Evolutionary conservation across 768 basidiomycete genomes (phyloP), one percentile per base, ranked within the genome.

Genomic region (Mycena albidolilacea): DNA sequence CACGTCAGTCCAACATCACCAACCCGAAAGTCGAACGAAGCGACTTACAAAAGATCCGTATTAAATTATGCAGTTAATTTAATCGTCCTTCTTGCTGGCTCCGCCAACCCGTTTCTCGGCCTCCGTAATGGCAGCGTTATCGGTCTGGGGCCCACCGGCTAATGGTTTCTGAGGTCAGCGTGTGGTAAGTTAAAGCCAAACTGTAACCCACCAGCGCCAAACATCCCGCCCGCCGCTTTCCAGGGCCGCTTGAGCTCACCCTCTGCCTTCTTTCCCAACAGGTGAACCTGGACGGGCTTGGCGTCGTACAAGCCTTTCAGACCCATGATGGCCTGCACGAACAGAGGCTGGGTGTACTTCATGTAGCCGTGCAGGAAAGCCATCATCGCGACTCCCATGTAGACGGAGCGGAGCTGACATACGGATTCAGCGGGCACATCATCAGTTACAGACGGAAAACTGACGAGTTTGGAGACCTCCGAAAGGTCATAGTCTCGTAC

Each of bases 301-400:
- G 94, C 92, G 78, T 98, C 97, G 82, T 93, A 95, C 38, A 97
- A 82, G 55, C 88, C 89, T 87, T 99, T 99, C 79, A 98, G 69
- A n/a, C 95, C 95, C 96, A 97, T 98, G 76, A 99, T 89, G 14
- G 90, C 90, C 82, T 98, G 97, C 76, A 98, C 93, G 85, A 98
- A 97, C 76, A 99, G 90, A 8, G 97, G 97, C 80, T 97, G 97
- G 8, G 96, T 97, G 89, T 95, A 98, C 81, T 94, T 91, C 85
- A 99, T 86, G 89, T 98, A 99, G 64, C 93, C 73, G 85, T 99
- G 97, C 86, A 98, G 91, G 87, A 97, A 93, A 70, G 79, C 88
- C 94, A 97, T 97, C 92, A 96, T 95, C 62, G 91, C 93, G 78
- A 96, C 82, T 74, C 93, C 92, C 82, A 90, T 89, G 82, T 88